A percentile compares a stretch with the other conserved stretches of the same genome.
phyloP scores from a whole-genome alignment of 1,139 yeast genomes.

The Zygoascus sp. region DNA sequence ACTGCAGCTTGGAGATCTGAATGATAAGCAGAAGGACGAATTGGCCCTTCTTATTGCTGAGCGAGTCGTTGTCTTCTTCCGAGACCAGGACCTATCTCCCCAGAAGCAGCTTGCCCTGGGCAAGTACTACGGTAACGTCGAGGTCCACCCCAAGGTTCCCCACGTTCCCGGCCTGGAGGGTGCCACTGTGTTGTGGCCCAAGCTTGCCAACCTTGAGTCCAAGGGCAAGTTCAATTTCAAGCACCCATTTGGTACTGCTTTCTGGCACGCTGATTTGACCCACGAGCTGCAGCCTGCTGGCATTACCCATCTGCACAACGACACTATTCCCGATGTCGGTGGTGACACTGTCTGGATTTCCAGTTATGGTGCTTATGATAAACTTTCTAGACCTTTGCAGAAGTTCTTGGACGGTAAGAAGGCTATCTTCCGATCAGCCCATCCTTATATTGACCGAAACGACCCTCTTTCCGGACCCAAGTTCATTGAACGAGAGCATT shows the following conservation, averaged over 20 bases:
- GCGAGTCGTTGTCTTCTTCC: slow-evolving; percentile 61
- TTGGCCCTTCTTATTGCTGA: slow-evolving; percentile 60
- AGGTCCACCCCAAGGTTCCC: slow-evolving; percentile 47
- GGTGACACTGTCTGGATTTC: slow-evolving; percentile 51
- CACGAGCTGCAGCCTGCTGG: slow-evolving; percentile 49
- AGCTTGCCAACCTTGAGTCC: slow-evolving; percentile 28
- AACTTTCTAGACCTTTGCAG: slow-evolving; percentile 47
- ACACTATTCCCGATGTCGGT: slow-evolving; percentile 44
- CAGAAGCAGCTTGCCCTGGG: slow-evolving; percentile 45
- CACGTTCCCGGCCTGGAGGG: slow-evolving; percentile 46
- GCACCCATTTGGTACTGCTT: slow-evolving; percentile 27
- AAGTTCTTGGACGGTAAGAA: slow-evolving; percentile 47
- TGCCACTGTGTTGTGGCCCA: slow-evolving; percentile 52
- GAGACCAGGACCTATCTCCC: slow-evolving; percentile 36
- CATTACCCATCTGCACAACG: slow-evolving; percentile 45
- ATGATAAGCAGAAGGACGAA: slow-evolving; percentile 49
- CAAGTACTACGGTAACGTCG: slow-evolving; percentile 45
- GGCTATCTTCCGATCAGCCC: slow-evolving; percentile 45
- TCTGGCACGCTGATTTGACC: slow-evolving; percentile 48
- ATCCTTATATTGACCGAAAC: slow-evolving; percentile 38
- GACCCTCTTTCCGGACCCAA: slow-evolving; percentile 45
- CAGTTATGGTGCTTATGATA: slow-evolving; percentile 50
- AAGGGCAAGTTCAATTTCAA: slow-evolving; percentile 22
- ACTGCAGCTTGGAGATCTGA: slow-evolving; percentile 52
- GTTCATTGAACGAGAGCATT: slow-evolving; percentile 44